phyloP scores from a whole-genome alignment of 2,329 filamentous ascomycete species.

The Stagonosporopsis rhizophila region DNA sequence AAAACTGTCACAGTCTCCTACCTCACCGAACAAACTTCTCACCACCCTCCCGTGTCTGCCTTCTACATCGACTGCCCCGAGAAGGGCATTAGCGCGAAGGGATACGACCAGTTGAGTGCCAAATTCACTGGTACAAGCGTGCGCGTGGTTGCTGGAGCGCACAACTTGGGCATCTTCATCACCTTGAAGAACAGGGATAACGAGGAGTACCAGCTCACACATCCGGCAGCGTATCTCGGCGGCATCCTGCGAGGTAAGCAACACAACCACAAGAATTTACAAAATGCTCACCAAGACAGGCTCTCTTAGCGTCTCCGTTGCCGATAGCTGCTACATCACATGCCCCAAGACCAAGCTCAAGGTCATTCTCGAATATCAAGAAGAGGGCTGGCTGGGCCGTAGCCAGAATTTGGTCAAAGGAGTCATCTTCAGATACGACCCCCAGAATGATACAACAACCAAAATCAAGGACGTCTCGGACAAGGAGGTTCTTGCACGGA shows the following conservation, averaged over 20 bases:
- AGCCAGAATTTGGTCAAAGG: constrained; percentile 92
- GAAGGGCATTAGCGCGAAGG: constrained; percentile 83
- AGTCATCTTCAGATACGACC: constrained; percentile 88
- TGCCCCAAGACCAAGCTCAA: constrained; percentile 92
- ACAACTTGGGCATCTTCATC: constrained; percentile 96
- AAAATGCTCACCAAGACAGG: constrained; percentile 50
- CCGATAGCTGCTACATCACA: constrained; percentile 85
- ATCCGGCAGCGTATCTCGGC: constrained; percentile 90
- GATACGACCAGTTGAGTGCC: constrained; percentile 94
- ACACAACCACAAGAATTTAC: background rate
- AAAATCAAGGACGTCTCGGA: constrained; percentile 87
- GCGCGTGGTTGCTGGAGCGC: constrained; percentile 87
- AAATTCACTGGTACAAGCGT: constrained; percentile 97
- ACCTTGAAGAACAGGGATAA: constrained; percentile 78
- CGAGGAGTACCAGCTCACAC: constrained; percentile 93
- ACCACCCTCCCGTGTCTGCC: constrained; percentile 95
- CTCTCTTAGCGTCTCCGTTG: constrained; percentile 86
- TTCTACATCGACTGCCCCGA: constrained; percentile 94
- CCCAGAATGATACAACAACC: constrained; percentile 79
- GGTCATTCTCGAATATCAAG: constrained; percentile 88
- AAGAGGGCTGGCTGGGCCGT: constrained; percentile 93
- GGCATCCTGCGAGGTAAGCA: constrained; percentile 74
- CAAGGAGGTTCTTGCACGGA: constrained; percentile 79
- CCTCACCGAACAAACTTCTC: constrained; percentile 95
- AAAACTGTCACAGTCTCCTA: constrained; percentile 82